Percentiles rank a stretch among this genome's conserved stretches.
phyloP scores from a whole-genome alignment of 306 rosid species.

The Citrullus amarus region DNA sequence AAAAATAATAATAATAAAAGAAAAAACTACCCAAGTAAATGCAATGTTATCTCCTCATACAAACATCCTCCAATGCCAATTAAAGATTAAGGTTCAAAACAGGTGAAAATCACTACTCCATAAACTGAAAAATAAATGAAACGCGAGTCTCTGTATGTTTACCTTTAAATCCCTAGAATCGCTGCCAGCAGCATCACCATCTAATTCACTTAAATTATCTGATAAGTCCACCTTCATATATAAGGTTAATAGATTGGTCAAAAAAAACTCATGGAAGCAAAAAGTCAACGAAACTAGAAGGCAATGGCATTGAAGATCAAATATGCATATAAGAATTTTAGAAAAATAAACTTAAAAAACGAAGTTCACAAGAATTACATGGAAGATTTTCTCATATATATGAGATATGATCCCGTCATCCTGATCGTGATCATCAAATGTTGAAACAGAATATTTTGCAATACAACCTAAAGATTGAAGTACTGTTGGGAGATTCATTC shows the following conservation, averaged over 20 bases:
- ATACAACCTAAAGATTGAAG: slow-evolving; percentile 86
- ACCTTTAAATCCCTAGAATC: slow-evolving; percentile 70
- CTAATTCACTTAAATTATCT: slow-evolving; percentile 18
- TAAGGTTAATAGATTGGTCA: not conserved
- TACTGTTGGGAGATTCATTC: slow-evolving; percentile 59
- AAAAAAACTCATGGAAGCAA: not conserved
- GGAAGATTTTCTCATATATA: slow-evolving; percentile 49
- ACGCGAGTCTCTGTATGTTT: slow-evolving; percentile 10
- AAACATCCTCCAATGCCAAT: not conserved
- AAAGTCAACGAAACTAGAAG: not conserved
- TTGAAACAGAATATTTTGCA: slow-evolving; percentile 53
- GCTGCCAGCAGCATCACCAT: slow-evolving; percentile 24
- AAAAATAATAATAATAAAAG: not conserved
- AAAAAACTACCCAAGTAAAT: not conserved
- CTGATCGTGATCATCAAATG: slow-evolving; percentile 53
- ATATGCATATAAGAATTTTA: slow-evolving; percentile 6
- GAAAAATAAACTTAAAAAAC: not conserved
- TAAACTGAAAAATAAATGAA: not conserved
- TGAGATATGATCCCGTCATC: slow-evolving; percentile 44
- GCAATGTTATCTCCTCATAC: not conserved
- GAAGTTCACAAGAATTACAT: slow-evolving; percentile 35
- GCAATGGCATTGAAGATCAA: slow-evolving; percentile 11
- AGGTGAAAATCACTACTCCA: not conserved
- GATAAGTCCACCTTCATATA: slow-evolving; percentile 42
- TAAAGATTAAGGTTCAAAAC: not conserved